phyloP scores from a whole-genome alignment of 495 filamentous ascomycete species.

The Hypoxylon crocopeplum region DNA sequence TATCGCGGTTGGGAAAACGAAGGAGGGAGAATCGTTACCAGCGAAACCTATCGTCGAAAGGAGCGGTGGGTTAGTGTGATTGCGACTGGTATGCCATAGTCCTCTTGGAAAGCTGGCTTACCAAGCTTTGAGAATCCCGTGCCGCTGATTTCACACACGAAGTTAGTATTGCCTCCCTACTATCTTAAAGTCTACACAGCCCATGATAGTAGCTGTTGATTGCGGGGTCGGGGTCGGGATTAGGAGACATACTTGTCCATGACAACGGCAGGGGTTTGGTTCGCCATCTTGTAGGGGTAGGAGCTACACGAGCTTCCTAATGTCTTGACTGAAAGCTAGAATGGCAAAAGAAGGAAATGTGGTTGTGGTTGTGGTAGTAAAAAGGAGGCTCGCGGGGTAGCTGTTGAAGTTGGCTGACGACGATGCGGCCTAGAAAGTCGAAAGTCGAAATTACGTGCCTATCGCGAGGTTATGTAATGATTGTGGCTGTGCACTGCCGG shows the following conservation, averaged over 20 bases:
- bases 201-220: conserved; percentile 6
- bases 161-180: conserved; percentile 37
- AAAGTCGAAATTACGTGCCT: conserved; percentile 37
- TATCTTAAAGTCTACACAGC: conserved; percentile 5
- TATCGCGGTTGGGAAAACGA: conserved; percentile 98
- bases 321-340: conserved; percentile 22
- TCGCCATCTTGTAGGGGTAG: conserved; percentile 69
- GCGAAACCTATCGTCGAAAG: conserved; percentile 76
- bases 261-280: conserved; percentile 99
- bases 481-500: conserved; percentile 24
- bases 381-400: conserved; percentile 26
- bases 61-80: conserved; percentile 35
- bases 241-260: conserved; percentile 96
- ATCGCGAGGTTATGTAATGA: conserved; percentile 21
- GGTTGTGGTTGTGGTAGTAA: conserved; percentile 14
- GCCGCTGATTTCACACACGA: conserved; percentile 65
- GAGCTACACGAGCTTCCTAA: conserved; percentile 31
- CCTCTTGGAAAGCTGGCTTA: conserved; percentile 48
- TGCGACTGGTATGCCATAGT: conserved; percentile 2
- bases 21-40: conserved; percentile 98
- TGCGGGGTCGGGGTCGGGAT: too few species aligned
- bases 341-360: background rate
- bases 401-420: conserved; percentile 23
- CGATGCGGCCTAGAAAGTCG: conserved; percentile 21
- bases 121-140: conserved; percentile 99